phyloP scores from a whole-genome alignment of 179 eudicot species.

The Monotropa hypopitys region DNA sequence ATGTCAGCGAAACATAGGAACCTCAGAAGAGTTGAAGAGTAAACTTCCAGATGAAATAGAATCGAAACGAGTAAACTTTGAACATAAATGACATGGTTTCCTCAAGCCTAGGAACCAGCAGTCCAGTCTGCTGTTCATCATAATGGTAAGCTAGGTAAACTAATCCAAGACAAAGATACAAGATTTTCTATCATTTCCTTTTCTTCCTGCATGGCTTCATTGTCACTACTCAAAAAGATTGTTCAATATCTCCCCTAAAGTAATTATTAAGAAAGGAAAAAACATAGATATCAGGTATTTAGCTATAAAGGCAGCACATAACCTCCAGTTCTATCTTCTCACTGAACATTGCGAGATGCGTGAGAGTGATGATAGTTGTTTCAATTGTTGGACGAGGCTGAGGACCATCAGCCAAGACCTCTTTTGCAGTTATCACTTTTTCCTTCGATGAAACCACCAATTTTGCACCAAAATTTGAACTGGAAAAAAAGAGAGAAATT shows the following conservation, averaged over 20 bases:
- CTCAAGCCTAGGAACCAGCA: no score
- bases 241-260: neutral
- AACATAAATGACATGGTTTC: no score
- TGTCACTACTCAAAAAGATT: neutral
- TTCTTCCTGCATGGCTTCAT: neutral
- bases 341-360: slow-evolving; percentile 71
- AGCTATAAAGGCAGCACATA: neutral
- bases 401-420: slow-evolving; percentile 47
- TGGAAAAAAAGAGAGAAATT: slow-evolving; percentile 16
- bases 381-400: slow-evolving; percentile 56
- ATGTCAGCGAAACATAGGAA: neutral
- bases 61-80: neutral
- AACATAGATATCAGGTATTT: neutral
- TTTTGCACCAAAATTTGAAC: slow-evolving; percentile 75
- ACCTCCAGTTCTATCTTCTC: slow-evolving; percentile 92
- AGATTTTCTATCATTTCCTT: neutral
- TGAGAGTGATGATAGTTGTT: slow-evolving; percentile 66
- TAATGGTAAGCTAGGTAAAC: neutral
- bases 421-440: slow-evolving; percentile 46
- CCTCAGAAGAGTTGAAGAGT: neutral
- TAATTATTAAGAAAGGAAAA: neutral
- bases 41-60: neutral
- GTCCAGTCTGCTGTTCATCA: neutral
- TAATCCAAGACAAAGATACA: neutral
- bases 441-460: slow-evolving; percentile 53